These are phyloP conservation scores for Trichoderma polysporum DNA, from an alignment of 2,329 filamentous ascomycete species.

Conservation along the genomic window DNA sequence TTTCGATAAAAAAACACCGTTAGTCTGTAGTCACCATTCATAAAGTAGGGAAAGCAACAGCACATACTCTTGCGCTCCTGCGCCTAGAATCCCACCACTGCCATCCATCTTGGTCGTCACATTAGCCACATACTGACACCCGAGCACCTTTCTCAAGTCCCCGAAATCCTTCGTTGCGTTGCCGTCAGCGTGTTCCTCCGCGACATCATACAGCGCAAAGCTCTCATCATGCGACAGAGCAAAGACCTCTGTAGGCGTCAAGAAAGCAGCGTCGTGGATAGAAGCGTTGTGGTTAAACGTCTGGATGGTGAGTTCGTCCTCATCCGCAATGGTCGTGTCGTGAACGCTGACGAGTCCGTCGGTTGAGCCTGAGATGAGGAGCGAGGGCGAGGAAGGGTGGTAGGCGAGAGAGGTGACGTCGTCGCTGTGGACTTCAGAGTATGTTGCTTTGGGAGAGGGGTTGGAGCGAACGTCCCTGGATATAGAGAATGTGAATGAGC, in stretches of 20 bases:
- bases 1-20: background rate
- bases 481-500: background rate
- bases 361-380: slow-evolving; percentile 74
- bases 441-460: slow-evolving; percentile 49
- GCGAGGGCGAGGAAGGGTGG: slow-evolving; percentile 58
- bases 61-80: slow-evolving; percentile 66
- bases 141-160: slow-evolving; percentile 64
- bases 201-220: slow-evolving; percentile 69
- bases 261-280: slow-evolving; percentile 72
- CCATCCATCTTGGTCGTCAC: slow-evolving; percentile 60
- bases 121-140: slow-evolving; percentile 73
- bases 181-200: slow-evolving; percentile 61
- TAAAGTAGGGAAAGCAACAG: slow-evolving; percentile 23
- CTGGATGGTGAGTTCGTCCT: slow-evolving; percentile 75
- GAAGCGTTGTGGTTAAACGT: slow-evolving; percentile 76
- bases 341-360: slow-evolving; percentile 78
- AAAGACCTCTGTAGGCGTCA: slow-evolving; percentile 63
- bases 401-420: slow-evolving; percentile 61
- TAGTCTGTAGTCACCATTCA: no score
- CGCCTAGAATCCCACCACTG: slow-evolving; percentile 60
- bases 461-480: slow-evolving; percentile 59
- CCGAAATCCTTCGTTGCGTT: slow-evolving; percentile 60
- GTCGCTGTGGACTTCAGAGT: slow-evolving; percentile 66
- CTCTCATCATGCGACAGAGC: slow-evolving; percentile 77
- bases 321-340: slow-evolving; percentile 67